Conservation (phyloP, 257 asterid species). For the Catharanthus roseus region DNA sequence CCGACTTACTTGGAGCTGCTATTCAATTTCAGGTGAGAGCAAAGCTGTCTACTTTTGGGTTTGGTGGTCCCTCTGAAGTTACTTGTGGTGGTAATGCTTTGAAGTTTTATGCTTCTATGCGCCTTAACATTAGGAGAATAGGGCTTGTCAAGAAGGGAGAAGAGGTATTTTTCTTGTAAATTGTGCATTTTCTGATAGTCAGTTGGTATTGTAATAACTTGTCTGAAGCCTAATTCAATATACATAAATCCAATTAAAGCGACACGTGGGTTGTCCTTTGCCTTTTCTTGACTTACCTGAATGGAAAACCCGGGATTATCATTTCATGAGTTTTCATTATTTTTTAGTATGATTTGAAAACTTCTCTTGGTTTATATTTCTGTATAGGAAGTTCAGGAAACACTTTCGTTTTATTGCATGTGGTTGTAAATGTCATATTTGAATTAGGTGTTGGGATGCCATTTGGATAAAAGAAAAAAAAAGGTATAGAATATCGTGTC, state of each 20-base stretch:
- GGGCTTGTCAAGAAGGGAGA: conserved; percentile 87
- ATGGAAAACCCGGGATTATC: not conserved
- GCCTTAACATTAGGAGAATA: conserved; percentile 72
- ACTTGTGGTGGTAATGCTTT: conserved; percentile 99
- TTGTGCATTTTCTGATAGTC: not conserved
- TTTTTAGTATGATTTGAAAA: not conserved
- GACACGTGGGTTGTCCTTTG: not conserved
- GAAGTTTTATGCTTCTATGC: conserved; percentile 95
- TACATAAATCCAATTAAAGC: not conserved
- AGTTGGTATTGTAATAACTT: not conserved
- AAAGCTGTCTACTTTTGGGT: conserved; percentile 70
- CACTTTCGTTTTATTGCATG: not conserved
- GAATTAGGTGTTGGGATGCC: not conserved
- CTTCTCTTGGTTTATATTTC: not conserved
- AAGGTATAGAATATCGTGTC: not conserved
- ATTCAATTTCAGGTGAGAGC: conserved; percentile 59
- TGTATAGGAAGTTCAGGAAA: not conserved
- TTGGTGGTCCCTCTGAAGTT: conserved; percentile 88
- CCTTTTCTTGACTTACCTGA: not conserved
- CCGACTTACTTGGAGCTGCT: conserved; percentile 16
- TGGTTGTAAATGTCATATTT: not conserved
- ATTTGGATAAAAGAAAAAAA: not conserved
- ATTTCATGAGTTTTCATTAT: not conserved
- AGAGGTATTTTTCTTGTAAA: conserved; percentile 48
- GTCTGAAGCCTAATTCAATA: not conserved